Conservation (phyloP, 805 yeast species). For the Starmerella riodocensis region DNA sequence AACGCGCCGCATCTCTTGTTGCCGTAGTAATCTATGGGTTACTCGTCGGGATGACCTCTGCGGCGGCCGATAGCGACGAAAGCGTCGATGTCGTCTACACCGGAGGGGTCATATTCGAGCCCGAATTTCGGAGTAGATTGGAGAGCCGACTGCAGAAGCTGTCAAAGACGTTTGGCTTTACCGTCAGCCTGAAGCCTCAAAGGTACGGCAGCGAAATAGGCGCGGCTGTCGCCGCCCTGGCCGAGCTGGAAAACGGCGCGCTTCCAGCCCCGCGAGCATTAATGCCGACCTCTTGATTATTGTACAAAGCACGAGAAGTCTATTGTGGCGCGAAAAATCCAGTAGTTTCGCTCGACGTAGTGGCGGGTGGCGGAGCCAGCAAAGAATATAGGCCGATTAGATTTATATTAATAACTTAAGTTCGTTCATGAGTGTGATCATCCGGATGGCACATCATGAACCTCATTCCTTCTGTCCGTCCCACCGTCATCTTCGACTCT, state of each 20-base stretch:
- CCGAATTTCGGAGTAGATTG: slow-evolving; percentile 11
- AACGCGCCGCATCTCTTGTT: slow-evolving; percentile 16
- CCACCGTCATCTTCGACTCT: too few species aligned
- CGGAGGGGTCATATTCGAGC: slow-evolving; percentile 20
- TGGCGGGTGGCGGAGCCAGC: too few species aligned
- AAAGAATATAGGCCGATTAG: too few species aligned
- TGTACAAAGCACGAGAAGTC: too few species aligned
- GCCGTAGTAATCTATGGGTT: slow-evolving; percentile 17
- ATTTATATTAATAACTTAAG: too few species aligned
- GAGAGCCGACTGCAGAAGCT: slow-evolving; percentile 3
- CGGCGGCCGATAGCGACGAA: neutral
- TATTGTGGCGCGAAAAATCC: too few species aligned
- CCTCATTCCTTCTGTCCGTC: too few species aligned
- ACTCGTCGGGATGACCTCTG: neutral
- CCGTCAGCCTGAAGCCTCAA: slow-evolving; percentile 14
- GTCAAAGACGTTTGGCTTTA: slow-evolving; percentile 1
- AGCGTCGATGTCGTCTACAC: slow-evolving; percentile 16
- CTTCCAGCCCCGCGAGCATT: too few species aligned
- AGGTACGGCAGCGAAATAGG: slow-evolving; percentile 21
- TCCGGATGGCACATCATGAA: too few species aligned
- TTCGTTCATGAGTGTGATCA: too few species aligned
- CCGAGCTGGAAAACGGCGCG: neutral
- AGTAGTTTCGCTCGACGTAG: too few species aligned
- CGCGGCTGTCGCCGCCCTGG: slow-evolving; percentile 14
- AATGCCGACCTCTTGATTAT: neutral